Evolutionary conservation across 2,329 filamentous ascomycete genomes (phyloP).

Genomic region (Stachybotrys chlorohalonatus): DNA sequence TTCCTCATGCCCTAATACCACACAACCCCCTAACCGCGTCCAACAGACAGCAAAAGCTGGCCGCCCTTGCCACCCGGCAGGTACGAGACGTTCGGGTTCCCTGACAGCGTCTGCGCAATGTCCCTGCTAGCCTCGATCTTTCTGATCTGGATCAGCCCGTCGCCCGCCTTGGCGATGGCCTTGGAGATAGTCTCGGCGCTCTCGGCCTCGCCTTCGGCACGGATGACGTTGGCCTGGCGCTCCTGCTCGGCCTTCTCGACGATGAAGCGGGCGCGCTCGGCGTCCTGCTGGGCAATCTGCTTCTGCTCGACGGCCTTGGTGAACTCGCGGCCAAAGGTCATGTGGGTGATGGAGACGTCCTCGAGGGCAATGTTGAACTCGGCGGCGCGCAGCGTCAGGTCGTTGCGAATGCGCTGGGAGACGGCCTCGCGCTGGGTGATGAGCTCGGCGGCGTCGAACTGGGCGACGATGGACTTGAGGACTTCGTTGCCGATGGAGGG

Average conservation of each 20-base stretch:
- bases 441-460: constrained; percentile 96
- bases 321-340: constrained; percentile 99
- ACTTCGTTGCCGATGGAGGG: constrained; percentile 99
- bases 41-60: constrained; percentile 46
- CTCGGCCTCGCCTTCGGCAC: constrained; percentile 96
- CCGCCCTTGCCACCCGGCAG: constrained; percentile 65
- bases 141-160: constrained; percentile 90
- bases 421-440: constrained; percentile 99
- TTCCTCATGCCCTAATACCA: constrained; percentile 10
- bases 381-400: constrained; percentile 82
- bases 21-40: constrained; percentile 22
- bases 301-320: constrained; percentile 99
- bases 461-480: constrained; percentile 94
- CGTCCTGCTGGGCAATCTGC: constrained; percentile 99
- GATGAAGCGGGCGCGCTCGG: constrained; percentile 93
- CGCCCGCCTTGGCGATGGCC: constrained; percentile 86
- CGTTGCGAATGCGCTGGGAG: constrained; percentile 83
- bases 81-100: constrained; percentile 94
- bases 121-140: constrained; percentile 96
- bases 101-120: constrained; percentile 81
- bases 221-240: constrained; percentile 95
- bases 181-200: constrained; percentile 90
- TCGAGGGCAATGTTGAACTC: constrained; percentile 99
- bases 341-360: constrained; percentile 98
- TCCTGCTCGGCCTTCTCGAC: constrained; percentile 99